These are phyloP conservation scores for Leishmania gerbilli DNA, from an alignment of 208 protist genomes.

Conservation along the genomic window DNA sequence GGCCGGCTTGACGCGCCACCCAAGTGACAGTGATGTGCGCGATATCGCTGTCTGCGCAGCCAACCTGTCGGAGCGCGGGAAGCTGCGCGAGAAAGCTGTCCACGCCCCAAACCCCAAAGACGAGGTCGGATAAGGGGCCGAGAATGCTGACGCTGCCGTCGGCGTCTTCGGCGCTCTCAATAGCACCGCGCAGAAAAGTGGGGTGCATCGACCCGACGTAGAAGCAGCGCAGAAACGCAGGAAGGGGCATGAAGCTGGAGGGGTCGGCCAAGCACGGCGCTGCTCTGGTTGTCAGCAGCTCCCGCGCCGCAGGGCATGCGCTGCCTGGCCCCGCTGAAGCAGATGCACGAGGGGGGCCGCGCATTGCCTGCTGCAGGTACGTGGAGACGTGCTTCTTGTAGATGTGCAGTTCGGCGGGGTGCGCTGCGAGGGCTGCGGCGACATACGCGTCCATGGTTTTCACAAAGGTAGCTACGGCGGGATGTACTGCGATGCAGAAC, in stretches of 20 bases:
- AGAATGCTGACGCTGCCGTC: slow-evolving; percentile 29
- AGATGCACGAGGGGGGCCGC: background rate
- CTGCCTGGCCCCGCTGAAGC: background rate
- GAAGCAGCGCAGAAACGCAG: slow-evolving; percentile 51
- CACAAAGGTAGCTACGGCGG: slow-evolving; percentile 14
- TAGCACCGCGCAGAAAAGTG: slow-evolving; percentile 35
- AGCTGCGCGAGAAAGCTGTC: slow-evolving; percentile 38
- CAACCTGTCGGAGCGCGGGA: slow-evolving; percentile 31
- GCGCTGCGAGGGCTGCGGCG: background rate
- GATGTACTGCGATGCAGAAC: slow-evolving; percentile 13
- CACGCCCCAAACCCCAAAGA: slow-evolving; percentile 36
- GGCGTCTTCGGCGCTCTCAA: slow-evolving; percentile 31
- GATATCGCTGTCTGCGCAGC: slow-evolving; percentile 36
- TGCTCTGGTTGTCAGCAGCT: background rate
- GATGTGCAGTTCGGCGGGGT: slow-evolving; percentile 19
- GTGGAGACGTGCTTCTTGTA: slow-evolving; percentile 16
- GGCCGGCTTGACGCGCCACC: slow-evolving; percentile 30
- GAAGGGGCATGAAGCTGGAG: slow-evolving; percentile 29
- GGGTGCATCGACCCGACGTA: slow-evolving; percentile 45
- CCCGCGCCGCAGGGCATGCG: background rate
- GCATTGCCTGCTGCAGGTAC: slow-evolving; percentile 9
- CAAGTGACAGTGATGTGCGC: slow-evolving; percentile 39
- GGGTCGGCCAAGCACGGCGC: background rate
- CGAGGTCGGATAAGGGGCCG: slow-evolving; percentile 42
- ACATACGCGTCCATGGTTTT: slow-evolving; percentile 15